These are phyloP conservation scores for Boletus insuetus DNA, from an alignment of 768 basidiomycete genomes.

Conservation along the genomic window DNA sequence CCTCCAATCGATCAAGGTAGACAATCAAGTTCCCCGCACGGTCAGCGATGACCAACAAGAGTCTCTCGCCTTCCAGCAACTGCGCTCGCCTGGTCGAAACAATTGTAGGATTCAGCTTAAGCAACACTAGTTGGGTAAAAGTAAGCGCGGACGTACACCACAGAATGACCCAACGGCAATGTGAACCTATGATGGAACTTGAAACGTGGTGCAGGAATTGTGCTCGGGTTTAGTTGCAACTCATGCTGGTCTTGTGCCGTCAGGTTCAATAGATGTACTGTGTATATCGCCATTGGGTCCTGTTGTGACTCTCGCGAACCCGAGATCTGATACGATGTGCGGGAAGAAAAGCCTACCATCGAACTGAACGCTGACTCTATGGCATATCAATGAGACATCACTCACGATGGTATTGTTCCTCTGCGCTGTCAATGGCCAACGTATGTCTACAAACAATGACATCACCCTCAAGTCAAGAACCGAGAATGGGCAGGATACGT, in stretches of 20 bases:
- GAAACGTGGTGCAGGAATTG: conserved; percentile 24
- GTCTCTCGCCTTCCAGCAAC: conserved; percentile 39
- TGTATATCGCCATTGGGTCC: conserved; percentile 17
- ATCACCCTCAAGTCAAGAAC: not conserved
- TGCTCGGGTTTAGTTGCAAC: conserved; percentile 24
- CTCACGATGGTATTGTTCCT: not conserved
- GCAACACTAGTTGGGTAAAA: too few species aligned
- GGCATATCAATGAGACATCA: too few species aligned
- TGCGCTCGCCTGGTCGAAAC: conserved; percentile 33
- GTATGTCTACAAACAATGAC: conserved; percentile 9
- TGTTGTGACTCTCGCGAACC: conserved; percentile 10
- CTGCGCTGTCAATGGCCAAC: not conserved
- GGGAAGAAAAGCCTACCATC: not conserved
- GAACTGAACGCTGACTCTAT: not conserved
- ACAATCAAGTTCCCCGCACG: conserved; percentile 33
- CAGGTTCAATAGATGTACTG: conserved; percentile 27
- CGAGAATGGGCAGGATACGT: conserved; percentile 4
- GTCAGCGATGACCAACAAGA: conserved; percentile 43
- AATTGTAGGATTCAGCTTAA: not conserved
- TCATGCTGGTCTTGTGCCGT: conserved; percentile 29
- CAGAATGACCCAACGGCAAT: conserved; percentile 17
- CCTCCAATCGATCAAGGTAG: conserved; percentile 36
- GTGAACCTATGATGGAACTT: conserved; percentile 13
- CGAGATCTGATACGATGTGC: not conserved
- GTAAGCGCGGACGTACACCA: conserved; percentile 9